phyloP scores from a whole-genome alignment of 1,139 yeast genomes.

The Lodderomyces jiufengensis region DNA sequence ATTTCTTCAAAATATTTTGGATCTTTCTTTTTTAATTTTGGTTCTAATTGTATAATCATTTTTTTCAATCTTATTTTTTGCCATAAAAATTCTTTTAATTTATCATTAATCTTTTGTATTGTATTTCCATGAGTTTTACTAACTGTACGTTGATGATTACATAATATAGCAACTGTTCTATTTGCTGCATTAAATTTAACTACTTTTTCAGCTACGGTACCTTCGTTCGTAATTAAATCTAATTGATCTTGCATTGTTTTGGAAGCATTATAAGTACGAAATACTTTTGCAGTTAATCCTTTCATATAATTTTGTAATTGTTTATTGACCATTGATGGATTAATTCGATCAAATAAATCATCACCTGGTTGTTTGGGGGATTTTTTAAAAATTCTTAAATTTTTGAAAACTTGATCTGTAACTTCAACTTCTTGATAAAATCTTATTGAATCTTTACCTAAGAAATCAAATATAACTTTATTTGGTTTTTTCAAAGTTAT shows the following conservation, averaged over 20 bases:
- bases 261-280: conserved; percentile 96
- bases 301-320: conserved; percentile 88
- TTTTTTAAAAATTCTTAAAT: conserved; percentile 80
- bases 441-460: conserved; percentile 94
- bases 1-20: conserved; percentile 64
- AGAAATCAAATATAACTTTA: conserved; percentile 84
- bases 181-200: conserved; percentile 91
- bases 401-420: conserved; percentile 84
- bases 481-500: conserved; percentile 82
- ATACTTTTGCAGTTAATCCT: conserved; percentile 93
- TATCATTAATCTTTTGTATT: conserved; percentile 74
- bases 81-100: conserved; percentile 78
- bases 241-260: conserved; percentile 95
- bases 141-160: conserved; percentile 96
- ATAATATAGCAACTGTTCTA: conserved; percentile 88
- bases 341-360: conserved; percentile 85
- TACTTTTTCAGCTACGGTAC: conserved; percentile 84
- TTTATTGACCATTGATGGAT: conserved; percentile 78
- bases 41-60: conserved; percentile 67
- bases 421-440: conserved; percentile 92
- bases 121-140: conserved; percentile 79
- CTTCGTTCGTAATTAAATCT: conserved; percentile 74
- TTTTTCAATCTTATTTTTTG: conserved; percentile 71
- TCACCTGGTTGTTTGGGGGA: conserved; percentile 89
- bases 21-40: conserved; percentile 48